Evolutionary conservation across 805 yeast species (phyloP).

Genomic region (Candida taoyuanica): DNA sequence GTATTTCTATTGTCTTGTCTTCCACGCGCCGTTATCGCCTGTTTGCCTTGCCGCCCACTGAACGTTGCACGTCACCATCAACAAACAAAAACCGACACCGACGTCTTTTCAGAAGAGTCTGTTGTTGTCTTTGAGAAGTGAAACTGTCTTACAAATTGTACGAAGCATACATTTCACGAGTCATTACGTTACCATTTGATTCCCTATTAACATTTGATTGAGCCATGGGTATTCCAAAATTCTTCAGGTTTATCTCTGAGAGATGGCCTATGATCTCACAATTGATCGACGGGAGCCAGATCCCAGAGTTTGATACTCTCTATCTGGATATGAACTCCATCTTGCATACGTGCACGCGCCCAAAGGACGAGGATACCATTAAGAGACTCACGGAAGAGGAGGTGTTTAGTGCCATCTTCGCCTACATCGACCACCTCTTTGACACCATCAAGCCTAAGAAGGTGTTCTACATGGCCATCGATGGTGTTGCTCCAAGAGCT

Average conservation of each 20-base stretch:
- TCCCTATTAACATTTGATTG: background rate
- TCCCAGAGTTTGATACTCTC: constrained; percentile 92
- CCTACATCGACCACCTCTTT: constrained; percentile 90
- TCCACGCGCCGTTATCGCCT: too few species aligned
- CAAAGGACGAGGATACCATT: constrained; percentile 62
- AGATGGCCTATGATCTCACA: constrained; percentile 98
- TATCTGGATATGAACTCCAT: constrained; percentile 98
- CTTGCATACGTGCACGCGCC: constrained; percentile 88
- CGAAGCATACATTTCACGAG: too few species aligned
- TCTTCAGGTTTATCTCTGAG: constrained; percentile 93
- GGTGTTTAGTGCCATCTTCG: constrained; percentile 87
- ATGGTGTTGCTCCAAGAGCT: constrained; percentile 98
- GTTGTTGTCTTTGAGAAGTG: background rate
- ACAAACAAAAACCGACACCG: too few species aligned
- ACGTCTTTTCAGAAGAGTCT: too few species aligned
- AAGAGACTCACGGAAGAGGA: constrained; percentile 81
- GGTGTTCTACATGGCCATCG: constrained; percentile 90
- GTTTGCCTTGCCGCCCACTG: too few species aligned
- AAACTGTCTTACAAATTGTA: too few species aligned
- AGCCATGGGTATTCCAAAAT: constrained; percentile 87
- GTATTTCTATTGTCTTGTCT: too few species aligned
- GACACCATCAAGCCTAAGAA: constrained; percentile 81
- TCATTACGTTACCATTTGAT: background rate
- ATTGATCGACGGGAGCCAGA: constrained; percentile 69
- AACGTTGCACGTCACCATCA: too few species aligned